phyloP scores from a whole-genome alignment of 2,329 filamentous ascomycete genomes.

The Colletotrichum sp. region DNA sequence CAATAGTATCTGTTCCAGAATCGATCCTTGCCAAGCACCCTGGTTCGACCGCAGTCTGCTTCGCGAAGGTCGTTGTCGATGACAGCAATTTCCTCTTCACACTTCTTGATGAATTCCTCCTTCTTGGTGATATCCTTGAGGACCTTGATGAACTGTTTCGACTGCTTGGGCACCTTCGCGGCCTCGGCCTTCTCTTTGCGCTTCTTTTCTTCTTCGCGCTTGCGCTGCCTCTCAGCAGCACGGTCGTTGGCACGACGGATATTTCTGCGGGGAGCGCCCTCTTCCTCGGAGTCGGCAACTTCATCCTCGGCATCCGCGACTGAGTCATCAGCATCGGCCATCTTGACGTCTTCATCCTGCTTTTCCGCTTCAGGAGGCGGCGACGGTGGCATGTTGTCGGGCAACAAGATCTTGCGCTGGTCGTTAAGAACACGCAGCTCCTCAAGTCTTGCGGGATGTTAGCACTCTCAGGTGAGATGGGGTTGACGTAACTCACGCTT shows the following conservation, averaged over 20 bases:
- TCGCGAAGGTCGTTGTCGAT: slow-evolving; percentile 93
- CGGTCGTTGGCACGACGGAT: slow-evolving; percentile 70
- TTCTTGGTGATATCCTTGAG: slow-evolving; percentile 89
- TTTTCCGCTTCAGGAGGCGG: slow-evolving; percentile 57
- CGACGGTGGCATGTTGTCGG: slow-evolving; percentile 73
- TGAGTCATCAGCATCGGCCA: slow-evolving; percentile 69
- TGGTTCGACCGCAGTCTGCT: slow-evolving; percentile 89
- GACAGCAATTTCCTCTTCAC: slow-evolving; percentile 83
- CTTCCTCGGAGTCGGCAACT: slow-evolving; percentile 73
- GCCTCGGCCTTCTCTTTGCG: slow-evolving; percentile 61
- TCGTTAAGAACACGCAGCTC: slow-evolving; percentile 75
- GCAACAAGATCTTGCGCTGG: slow-evolving; percentile 74
- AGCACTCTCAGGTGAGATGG: slow-evolving; percentile 21
- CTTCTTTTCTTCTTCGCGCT: slow-evolving; percentile 76
- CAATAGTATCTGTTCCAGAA: slow-evolving; percentile 99
- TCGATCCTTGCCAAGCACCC: slow-evolving; percentile 88
- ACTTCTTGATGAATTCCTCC: slow-evolving; percentile 78
- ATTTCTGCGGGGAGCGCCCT: slow-evolving; percentile 56
- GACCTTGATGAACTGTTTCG: slow-evolving; percentile 88
- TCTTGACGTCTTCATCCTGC: slow-evolving; percentile 63
- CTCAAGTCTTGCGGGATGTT: slow-evolving; percentile 60
- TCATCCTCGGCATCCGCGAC: slow-evolving; percentile 62
- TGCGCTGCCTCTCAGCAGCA: slow-evolving; percentile 75
- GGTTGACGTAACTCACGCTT: slow-evolving; percentile 53
- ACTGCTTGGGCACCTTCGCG: slow-evolving; percentile 75